Percentiles rank a stretch among this genome's conserved stretches.
phyloP scores from a whole-genome alignment of 1,284 basidiomycete species.

The Apiotrichum sp. region DNA sequence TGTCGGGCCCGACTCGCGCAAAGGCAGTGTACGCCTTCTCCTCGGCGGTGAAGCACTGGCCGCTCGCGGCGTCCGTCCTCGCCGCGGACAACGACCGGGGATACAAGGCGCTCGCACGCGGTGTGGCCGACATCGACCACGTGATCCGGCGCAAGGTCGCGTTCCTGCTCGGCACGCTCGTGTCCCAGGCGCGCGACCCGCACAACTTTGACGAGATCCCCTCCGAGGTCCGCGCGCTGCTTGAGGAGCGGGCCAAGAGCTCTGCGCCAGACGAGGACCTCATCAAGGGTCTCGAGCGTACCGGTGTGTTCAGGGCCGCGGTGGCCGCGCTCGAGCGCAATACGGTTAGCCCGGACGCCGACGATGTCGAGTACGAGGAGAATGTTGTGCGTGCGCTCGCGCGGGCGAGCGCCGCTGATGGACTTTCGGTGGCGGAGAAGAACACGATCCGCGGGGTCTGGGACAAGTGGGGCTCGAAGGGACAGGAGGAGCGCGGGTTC shows the following conservation, averaged over 20 bases:
- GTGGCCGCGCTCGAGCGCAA: constrained; percentile 52
- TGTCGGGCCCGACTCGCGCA: constrained; percentile 48
- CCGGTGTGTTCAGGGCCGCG: constrained; percentile 17
- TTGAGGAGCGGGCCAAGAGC: constrained; percentile 24
- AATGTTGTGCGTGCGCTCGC: constrained; percentile 61
- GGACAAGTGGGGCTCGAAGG: constrained; percentile 28
- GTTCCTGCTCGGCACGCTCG: constrained; percentile 74
- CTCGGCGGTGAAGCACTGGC: constrained; percentile 68
- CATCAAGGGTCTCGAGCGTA: constrained; percentile 23
- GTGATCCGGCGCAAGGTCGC: constrained; percentile 72
- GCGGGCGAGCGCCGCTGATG: constrained; percentile 38
- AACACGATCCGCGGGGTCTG: constrained; percentile 27
- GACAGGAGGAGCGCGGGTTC: constrained; percentile 32
- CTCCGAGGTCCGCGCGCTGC: constrained; percentile 30
- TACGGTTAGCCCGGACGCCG: constrained; percentile 56
- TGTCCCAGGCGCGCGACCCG: constrained; percentile 59
- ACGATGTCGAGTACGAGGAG: constrained; percentile 73
- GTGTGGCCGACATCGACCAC: constrained; percentile 63
- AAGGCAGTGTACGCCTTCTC: constrained; percentile 87
- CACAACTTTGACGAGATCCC: constrained; percentile 41
- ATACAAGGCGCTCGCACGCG: constrained; percentile 25
- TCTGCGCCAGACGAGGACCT: constrained; percentile 24
- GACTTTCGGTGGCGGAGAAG: constrained; percentile 39
- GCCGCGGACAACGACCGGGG: constrained; percentile 18
- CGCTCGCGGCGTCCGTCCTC: constrained; percentile 23